Evolutionary conservation across 441 rosid genomes (phyloP), one percentile per base, ranked within the genome.

Genomic region (Gossypium davidsonii): DNA sequence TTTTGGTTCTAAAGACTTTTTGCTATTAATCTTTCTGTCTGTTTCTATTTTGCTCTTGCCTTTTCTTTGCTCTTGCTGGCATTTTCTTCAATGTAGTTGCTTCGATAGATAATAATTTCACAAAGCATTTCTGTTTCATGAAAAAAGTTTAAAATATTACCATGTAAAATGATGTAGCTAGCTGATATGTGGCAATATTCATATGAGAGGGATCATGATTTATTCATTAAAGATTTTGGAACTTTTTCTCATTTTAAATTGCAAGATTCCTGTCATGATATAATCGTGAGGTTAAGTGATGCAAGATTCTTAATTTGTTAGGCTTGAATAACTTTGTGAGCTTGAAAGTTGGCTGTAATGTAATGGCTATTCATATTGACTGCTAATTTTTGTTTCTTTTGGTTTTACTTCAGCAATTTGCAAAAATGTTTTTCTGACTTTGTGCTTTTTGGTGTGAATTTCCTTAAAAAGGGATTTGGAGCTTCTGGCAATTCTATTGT

Each of bases 391-490:
- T 49, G 55, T 75, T 74, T 74, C 64, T 76, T 63, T 31, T 63
- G 12, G 62, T 71, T 71, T 73, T 65, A 20, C 48, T 77, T 46
- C 67, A 28, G 48, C n/a, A 14, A 23, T 79, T 55, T 17, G 64
- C 56, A 46, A 42, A 67, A 73, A 55, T 68, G 23, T 37, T 49
- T 20, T 28, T 60, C 23, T 73, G 8, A 51, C 28, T 42, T 63
- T 51, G 42, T 49, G 63, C 71, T 67, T 66, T 51, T 51, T 52
- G 60, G 48, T 72, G 66, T n/a, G 63, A 74, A 74, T 76, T 57
- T 74, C 78, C 7, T 67, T 82, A 53, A 77, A 95, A 78, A 96
- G 99, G 93, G 99, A 95, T 85, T 83, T 89, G 87, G 87, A 95
- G 84, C 89, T 84, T 76, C 78, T 95, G 81, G 93, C 91, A 42